Percentiles rank a stretch among this genome's conserved stretches.
These are phyloP conservation scores for Torulaspora maleeae DNA, from an alignment of 805 yeast genomes.

Conservation along the genomic window DNA sequence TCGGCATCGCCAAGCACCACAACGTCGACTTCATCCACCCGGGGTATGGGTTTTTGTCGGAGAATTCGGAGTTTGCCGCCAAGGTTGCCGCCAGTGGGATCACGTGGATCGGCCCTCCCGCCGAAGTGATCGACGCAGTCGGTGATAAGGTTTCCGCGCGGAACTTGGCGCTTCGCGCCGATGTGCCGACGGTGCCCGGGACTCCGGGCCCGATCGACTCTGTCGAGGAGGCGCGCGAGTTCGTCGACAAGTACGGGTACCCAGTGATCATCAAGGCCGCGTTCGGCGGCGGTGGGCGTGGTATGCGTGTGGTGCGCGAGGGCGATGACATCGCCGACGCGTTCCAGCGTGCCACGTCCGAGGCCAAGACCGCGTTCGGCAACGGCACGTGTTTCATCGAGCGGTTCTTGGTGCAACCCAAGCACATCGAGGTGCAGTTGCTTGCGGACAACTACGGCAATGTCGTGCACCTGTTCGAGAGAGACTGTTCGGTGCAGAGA, in stretches of 20 bases:
- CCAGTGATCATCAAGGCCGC: slow-evolving; percentile 99
- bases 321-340: slow-evolving; percentile 93
- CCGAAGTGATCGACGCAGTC: slow-evolving; percentile 82
- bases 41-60: slow-evolving; percentile 86
- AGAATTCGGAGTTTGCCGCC: slow-evolving; percentile 88
- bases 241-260: slow-evolving; percentile 80
- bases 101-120: slow-evolving; percentile 94
- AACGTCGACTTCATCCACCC: slow-evolving; percentile 86
- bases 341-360: slow-evolving; percentile 87
- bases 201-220: slow-evolving; percentile 93
- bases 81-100: slow-evolving; percentile 88
- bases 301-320: slow-evolving; percentile 98
- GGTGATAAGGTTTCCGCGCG: slow-evolving; percentile 98
- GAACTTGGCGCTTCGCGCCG: slow-evolving; percentile 69
- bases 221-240: slow-evolving; percentile 70
- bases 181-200: slow-evolving; percentile 95
- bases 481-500: slow-evolving; percentile 99
- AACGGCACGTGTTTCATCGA: slow-evolving; percentile 98
- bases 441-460: slow-evolving; percentile 92
- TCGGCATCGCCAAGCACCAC: slow-evolving; percentile 74
- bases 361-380: slow-evolving; percentile 94
- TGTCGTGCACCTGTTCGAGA: slow-evolving; percentile 90
- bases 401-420: slow-evolving; percentile 90
- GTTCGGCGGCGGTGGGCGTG: slow-evolving; percentile 99
- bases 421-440: slow-evolving; percentile 96